Base-by-base conservation (phyloP, 345 rosid species). In the Angophora floribunda region DNA sequence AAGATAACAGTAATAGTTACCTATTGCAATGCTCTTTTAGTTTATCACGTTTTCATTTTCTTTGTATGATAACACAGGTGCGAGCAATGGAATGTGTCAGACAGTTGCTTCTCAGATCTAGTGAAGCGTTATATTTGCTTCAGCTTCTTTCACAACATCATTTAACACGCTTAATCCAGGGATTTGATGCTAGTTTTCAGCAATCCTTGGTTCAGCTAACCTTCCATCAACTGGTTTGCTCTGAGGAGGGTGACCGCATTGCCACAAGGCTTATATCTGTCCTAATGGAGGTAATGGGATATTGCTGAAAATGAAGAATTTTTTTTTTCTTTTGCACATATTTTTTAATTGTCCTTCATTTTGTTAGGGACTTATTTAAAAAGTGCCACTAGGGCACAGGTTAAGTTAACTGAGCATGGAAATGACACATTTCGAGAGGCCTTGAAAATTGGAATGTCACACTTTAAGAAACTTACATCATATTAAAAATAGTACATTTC, bases 71-170 rank as follows among this genome's bases (percentile, higher is more conserved):
- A 84, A 47, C 82, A 47, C 95, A 98, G 99, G 98, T 97, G 88
- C 94, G 98, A 92, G 97, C 99, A 22, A 97, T 96, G 99, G 99
- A 98, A 91, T 97, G 99, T 87, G 93, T 98, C 87, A 93, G 99
- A 86, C 99, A 98, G 90, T 90, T 97, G 94, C 97, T 98, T 93
- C 97, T 95, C 92, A 93, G 99, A 95, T 98, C 99, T 90, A 96
- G 98, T 86, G 99, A 98, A 93, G 99, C 99, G 57, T 92, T 97
- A 82, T 98, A 95, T 95, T 91, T 98, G 93, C 95, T 97, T 88
- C 98, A 95, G 91, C 97, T 98, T 90, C 95, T 95, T 91, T 95
- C 97, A 88, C 98, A 95, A 91, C 98, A 96, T 92, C 98, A 98
- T 88, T 88, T 97, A 75, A 91, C 96, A 88, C 96, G 98, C 78